Evolutionary conservation across 305 asterid species (phyloP).

Genomic region (Withania somnifera): DNA sequence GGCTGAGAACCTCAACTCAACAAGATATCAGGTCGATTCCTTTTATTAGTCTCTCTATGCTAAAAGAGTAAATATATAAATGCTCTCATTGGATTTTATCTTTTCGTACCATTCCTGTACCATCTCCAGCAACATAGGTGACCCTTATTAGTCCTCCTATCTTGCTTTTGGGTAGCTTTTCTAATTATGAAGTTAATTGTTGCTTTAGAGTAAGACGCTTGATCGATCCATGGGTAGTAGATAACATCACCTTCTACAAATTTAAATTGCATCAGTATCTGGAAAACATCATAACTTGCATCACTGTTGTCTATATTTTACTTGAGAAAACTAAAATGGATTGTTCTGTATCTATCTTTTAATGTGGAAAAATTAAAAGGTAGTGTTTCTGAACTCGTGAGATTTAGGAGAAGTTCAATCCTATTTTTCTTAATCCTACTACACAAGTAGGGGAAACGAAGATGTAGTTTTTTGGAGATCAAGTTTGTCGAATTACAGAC

Average conservation of each 20-base stretch:
- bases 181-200: background rate
- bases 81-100: background rate
- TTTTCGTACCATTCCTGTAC: background rate
- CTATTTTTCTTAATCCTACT: background rate
- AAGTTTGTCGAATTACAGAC: too few relatives aligned
- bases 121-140: background rate
- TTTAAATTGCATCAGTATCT: background rate
- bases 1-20: constrained; percentile 13
- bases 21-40: constrained; percentile 6
- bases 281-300: background rate
- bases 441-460: too few relatives aligned
- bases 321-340: background rate
- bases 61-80: background rate
- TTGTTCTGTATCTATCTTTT: background rate
- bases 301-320: background rate
- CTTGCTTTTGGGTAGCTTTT: background rate
- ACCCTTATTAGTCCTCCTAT: background rate
- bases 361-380: background rate
- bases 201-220: background rate
- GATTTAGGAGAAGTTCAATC: background rate
- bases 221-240: background rate
- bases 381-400: background rate
- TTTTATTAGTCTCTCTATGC: background rate
- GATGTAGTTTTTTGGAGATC: too few relatives aligned
- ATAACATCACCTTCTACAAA: background rate